phyloP scores from a whole-genome alignment of 2,329 filamentous ascomycete genomes.

The Pseudocercospora pini-densiflorae region DNA sequence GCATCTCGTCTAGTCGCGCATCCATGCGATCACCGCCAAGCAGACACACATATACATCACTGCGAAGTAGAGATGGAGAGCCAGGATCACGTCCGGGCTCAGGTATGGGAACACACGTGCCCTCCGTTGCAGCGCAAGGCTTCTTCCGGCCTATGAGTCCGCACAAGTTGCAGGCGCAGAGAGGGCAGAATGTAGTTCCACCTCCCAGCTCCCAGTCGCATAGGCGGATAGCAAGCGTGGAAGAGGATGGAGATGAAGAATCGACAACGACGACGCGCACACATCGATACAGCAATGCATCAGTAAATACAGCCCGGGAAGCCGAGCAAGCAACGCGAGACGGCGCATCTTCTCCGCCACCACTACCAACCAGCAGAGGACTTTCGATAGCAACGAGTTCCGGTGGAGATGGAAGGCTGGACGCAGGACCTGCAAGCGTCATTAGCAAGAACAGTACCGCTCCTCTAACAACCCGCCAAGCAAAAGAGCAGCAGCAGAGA shows the following conservation, averaged over 20 bases:
- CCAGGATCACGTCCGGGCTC: slow-evolving; percentile 58
- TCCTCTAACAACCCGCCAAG: slow-evolving; percentile 62
- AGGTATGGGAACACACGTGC: slow-evolving; percentile 79
- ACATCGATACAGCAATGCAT: slow-evolving; percentile 63
- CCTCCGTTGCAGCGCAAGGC: slow-evolving; percentile 83
- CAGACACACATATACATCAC: slow-evolving; percentile 18
- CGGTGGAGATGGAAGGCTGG: slow-evolving; percentile 8
- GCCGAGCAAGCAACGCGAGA: slow-evolving; percentile 44
- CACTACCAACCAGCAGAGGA: slow-evolving; percentile 72
- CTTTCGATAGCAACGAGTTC: slow-evolving; percentile 64
- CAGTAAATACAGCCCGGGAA: slow-evolving; percentile 53
- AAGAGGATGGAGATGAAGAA: slow-evolving; percentile 29
- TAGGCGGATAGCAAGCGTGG: slow-evolving; percentile 16
- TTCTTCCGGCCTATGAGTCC: slow-evolving; percentile 98
- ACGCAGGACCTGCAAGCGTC: slow-evolving; percentile 47
- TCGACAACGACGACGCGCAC: slow-evolving; percentile 44
- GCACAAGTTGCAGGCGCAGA: slow-evolving; percentile 88
- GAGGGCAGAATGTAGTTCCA: slow-evolving; percentile 57
- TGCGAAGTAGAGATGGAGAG: slow-evolving; percentile 15
- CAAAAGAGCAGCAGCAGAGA: slow-evolving; percentile 13
- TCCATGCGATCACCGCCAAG: slow-evolving; percentile 26
- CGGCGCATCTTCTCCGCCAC: slow-evolving; percentile 42
- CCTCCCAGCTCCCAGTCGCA: slow-evolving; percentile 24
- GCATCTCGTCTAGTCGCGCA: slow-evolving; percentile 18
- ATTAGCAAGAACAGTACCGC: slow-evolving; percentile 78